A percentile compares a stretch with the other conserved stretches of the same genome.
These are phyloP conservation scores for Didymella sp. DNA, from an alignment of 2,329 filamentous ascomycete genomes.

Conservation along the genomic window DNA sequence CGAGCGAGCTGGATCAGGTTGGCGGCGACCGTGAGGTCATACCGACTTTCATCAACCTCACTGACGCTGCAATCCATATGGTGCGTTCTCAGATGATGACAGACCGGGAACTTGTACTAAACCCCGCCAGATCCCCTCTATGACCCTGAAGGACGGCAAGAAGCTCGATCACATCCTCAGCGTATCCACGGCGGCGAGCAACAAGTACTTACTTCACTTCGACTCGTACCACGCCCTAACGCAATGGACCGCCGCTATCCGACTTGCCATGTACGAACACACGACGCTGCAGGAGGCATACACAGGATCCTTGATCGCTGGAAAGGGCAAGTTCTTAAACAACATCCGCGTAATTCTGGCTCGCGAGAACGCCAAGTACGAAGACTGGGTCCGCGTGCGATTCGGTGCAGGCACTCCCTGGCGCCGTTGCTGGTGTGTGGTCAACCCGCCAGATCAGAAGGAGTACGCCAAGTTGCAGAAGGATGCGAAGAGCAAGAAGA, in stretches of 20 bases:
- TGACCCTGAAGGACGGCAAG: conserved; percentile 85
- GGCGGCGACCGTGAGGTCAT: conserved; percentile 84
- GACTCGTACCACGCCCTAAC: conserved; percentile 91
- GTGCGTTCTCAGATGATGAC: conserved; percentile 58
- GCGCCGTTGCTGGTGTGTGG: conserved; percentile 96
- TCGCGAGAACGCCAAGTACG: conserved; percentile 74
- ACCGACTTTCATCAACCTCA: conserved; percentile 94
- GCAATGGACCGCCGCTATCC: conserved; percentile 95
- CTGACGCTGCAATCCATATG: conserved; percentile 98
- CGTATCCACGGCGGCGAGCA: conserved; percentile 92
- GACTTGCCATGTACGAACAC: conserved; percentile 93
- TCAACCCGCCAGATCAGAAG: conserved; percentile 92
- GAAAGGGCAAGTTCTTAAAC: conserved; percentile 87
- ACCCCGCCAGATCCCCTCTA: conserved; percentile 63
- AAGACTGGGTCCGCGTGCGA: conserved; percentile 93
- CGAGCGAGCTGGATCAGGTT: conserved; percentile 85
- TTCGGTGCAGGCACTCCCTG: conserved; percentile 96
- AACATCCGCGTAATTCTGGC: conserved; percentile 92
- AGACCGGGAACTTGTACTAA: conserved; percentile 22
- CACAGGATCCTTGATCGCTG: conserved; percentile 92
- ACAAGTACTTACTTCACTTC: conserved; percentile 94
- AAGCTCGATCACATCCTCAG: conserved; percentile 93
- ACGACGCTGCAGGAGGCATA: conserved; percentile 94
- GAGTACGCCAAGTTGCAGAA: conserved; percentile 85
- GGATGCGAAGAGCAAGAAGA: conserved; percentile 74